Conservation (phyloP, 495 filamentous ascomycete species). For the Xylaria cubensis region DNA sequence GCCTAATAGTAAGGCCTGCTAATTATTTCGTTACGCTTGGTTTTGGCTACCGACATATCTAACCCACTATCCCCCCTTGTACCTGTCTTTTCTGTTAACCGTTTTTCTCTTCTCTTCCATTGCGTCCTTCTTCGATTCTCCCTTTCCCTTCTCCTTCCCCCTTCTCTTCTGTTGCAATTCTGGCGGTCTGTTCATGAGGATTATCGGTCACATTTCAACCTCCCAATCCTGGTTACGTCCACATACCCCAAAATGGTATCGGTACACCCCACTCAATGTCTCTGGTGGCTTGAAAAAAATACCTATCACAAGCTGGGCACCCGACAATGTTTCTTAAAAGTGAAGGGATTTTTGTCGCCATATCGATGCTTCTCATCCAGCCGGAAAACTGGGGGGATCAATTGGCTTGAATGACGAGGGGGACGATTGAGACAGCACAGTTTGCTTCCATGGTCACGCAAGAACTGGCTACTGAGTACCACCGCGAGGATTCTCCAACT, state of each 20-base stretch:
- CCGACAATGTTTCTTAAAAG: conserved; percentile 3
- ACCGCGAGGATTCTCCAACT: conserved; percentile 30
- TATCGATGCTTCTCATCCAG: background rate
- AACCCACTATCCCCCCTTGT: conserved; percentile 47
- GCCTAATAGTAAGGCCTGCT: conserved; percentile 27
- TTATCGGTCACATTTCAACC: conserved; percentile 27
- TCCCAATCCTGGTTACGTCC: conserved; percentile 29
- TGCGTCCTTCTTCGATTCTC: conserved; percentile 24
- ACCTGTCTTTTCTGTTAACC: conserved; percentile 37
- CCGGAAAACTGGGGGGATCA: background rate
- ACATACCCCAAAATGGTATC: conserved; percentile 39
- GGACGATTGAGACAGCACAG: conserved; percentile 23
- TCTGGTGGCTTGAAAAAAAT: conserved; percentile 24
- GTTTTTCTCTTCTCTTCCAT: conserved; percentile 23
- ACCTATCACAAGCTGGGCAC: conserved; percentile 22
- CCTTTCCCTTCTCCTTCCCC: conserved; percentile 11
- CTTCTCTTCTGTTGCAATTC: conserved; percentile 30
- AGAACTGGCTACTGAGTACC: conserved; percentile 24
- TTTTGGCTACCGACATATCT: conserved; percentile 32
- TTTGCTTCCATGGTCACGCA: conserved; percentile 23
- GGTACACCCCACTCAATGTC: conserved; percentile 31
- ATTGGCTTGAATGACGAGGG: background rate
- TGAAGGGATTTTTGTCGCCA: background rate
- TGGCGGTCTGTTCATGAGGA: conserved; percentile 21
- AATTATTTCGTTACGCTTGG: conserved; percentile 24